Conservation (phyloP, 2,329 filamentous ascomycete species). For the Cladophialophora exuberans region DNA sequence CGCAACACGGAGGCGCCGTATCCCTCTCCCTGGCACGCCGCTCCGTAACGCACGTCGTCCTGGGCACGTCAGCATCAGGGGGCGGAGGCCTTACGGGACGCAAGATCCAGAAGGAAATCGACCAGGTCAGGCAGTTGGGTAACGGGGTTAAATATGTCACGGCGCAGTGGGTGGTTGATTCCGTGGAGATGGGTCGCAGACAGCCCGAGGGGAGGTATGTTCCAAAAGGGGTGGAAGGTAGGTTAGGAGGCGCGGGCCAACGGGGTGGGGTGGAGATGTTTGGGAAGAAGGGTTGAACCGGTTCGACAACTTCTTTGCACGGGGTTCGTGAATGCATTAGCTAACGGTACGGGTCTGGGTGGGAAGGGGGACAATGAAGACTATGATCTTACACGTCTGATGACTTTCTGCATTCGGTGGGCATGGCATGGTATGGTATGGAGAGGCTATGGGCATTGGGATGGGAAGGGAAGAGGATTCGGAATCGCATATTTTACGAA, state of each 20-base stretch:
- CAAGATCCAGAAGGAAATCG: constrained; percentile 83
- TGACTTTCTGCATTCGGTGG: too few relatives aligned
- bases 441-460: too few relatives aligned
- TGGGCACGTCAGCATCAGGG: constrained; percentile 65
- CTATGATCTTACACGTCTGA: too few relatives aligned
- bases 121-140: constrained; percentile 59
- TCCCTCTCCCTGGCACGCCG: constrained; percentile 72
- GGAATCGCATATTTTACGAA: too few relatives aligned
- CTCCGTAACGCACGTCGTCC: constrained; percentile 81
- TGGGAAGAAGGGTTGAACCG: constrained; percentile 1
- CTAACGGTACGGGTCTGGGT: too few relatives aligned
- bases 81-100: constrained; percentile 75
- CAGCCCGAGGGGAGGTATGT: constrained; percentile 75
- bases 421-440: too few relatives aligned
- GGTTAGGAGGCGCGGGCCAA: constrained; percentile 63
- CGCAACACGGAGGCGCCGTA: constrained; percentile 71
- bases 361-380: too few relatives aligned
- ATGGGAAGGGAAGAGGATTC: constrained; percentile 27
- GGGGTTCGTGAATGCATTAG: constrained; percentile 55
- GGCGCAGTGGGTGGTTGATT: constrained; percentile 85
- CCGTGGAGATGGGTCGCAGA: constrained; percentile 73
- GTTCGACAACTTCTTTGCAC: neutral
- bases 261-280: constrained; percentile 56
- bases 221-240: constrained; percentile 51
- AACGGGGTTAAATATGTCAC: constrained; percentile 76